Conservation (phyloP, 2,329 filamentous ascomycete genomes). For the Pyrenophora seminiperda region DNA sequence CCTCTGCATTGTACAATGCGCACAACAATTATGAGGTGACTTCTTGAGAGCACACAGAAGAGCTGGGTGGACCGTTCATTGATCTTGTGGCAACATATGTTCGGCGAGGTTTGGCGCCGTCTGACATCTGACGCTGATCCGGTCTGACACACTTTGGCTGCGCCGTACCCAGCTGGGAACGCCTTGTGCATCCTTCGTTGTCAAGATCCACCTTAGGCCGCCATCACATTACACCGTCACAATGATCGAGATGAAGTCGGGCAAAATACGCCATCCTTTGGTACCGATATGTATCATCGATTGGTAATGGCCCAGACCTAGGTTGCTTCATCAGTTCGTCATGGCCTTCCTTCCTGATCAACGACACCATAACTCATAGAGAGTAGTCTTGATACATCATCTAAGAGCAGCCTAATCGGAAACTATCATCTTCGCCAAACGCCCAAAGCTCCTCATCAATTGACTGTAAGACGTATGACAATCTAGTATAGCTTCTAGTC, state of each 20-base stretch:
- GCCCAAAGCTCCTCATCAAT: too few relatives aligned
- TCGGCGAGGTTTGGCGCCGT: not conserved
- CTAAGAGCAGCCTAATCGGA: too few relatives aligned
- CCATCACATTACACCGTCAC: not conserved
- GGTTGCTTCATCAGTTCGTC: too few relatives aligned
- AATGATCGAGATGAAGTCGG: not conserved
- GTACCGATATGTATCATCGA: too few relatives aligned
- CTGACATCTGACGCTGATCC: not conserved
- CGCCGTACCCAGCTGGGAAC: slow-evolving; percentile 1
- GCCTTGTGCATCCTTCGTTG: not conserved
- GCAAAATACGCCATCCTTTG: too few relatives aligned
- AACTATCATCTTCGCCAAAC: too few relatives aligned
- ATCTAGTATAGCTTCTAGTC: too few relatives aligned
- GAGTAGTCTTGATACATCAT: too few relatives aligned
- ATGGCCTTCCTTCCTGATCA: too few relatives aligned
- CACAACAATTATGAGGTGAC: not conserved
- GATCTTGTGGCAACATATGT: not conserved
- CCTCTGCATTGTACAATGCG: not conserved
- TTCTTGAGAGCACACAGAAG: not conserved
- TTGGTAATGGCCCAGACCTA: too few relatives aligned
- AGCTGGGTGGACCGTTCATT: not conserved
- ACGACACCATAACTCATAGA: too few relatives aligned
- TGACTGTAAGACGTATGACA: too few relatives aligned
- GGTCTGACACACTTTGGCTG: not conserved
- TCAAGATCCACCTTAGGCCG: not conserved